Percentiles rank a stretch among this genome's conserved stretches.
Conservation (phyloP, 2,329 filamentous ascomycete genomes). For the Aspergillus phoenicis region DNA sequence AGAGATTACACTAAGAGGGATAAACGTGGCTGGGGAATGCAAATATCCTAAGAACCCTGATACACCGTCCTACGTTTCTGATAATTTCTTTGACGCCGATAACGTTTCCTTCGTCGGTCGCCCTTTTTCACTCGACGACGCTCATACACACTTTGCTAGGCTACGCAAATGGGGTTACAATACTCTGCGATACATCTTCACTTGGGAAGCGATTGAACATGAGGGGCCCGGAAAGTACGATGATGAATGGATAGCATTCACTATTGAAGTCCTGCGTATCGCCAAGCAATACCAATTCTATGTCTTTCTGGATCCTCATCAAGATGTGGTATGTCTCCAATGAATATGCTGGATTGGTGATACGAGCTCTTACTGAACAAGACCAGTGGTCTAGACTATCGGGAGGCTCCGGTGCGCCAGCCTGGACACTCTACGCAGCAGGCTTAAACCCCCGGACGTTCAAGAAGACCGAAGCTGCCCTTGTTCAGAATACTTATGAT, state of each 20-base stretch:
- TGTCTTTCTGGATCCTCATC: conserved; percentile 97
- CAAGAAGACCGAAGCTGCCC: conserved; percentile 80
- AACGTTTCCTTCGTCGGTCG: conserved; percentile 84
- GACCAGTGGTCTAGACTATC: conserved; percentile 86
- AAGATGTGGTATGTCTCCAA: conserved; percentile 75
- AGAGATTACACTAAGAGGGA: conserved; percentile 85
- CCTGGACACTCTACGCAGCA: conserved; percentile 97
- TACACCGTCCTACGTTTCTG: conserved; percentile 73
- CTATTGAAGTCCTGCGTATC: conserved; percentile 77
- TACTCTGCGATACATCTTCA: conserved; percentile 93
- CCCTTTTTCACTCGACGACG: conserved; percentile 81
- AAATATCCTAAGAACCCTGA: conserved; percentile 85
- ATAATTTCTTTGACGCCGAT: conserved; percentile 90
- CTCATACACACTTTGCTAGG: conserved; percentile 81
- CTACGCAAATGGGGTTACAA: conserved; percentile 92
- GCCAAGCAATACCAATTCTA: conserved; percentile 93
- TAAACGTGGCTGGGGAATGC: conserved; percentile 88
- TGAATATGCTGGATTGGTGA: neutral
- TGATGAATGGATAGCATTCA: conserved; percentile 89
- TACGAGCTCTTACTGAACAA: conserved; percentile 31
- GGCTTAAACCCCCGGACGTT: conserved; percentile 87
- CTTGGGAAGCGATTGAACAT: conserved; percentile 98
- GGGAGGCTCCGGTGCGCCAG: conserved; percentile 90
- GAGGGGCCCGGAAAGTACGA: conserved; percentile 89
- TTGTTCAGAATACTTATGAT: conserved; percentile 92